Evolutionary conservation across 169 alveolate species (phyloP).

Genomic region (Cyclospora cayetanensis): DNA sequence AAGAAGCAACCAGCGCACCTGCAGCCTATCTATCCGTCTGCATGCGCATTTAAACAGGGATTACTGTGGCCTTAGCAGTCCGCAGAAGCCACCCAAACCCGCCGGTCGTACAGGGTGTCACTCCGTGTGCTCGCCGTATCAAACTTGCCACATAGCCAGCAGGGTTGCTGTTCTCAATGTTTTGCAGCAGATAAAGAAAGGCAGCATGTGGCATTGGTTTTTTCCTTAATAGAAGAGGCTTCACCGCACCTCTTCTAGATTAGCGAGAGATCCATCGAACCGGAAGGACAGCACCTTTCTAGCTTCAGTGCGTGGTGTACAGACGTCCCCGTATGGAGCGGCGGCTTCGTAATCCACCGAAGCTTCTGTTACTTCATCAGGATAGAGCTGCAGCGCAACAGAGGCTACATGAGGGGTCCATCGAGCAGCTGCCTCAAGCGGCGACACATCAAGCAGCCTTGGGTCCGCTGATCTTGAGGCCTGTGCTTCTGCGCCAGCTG

Average conservation of each 20-base stretch:
- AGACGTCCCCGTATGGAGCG: not conserved
- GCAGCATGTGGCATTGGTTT: not conserved
- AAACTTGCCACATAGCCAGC: too few relatives aligned
- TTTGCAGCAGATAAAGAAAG: not conserved
- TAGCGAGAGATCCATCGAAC: not conserved
- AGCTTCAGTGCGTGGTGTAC: not conserved
- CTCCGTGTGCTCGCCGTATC: too few relatives aligned
- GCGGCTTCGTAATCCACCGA: not conserved
- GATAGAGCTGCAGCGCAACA: conserved; percentile 6
- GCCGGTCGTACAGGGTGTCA: too few relatives aligned
- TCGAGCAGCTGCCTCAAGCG: not conserved
- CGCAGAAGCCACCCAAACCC: too few relatives aligned
- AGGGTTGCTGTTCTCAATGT: not conserved
- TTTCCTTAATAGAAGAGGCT: not conserved
- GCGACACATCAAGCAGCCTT: not conserved
- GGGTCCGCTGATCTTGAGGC: not conserved
- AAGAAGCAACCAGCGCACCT: not conserved
- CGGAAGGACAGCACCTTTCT: not conserved
- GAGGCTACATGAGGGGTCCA: not conserved
- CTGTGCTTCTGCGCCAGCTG: too few relatives aligned
- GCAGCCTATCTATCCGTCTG: not conserved
- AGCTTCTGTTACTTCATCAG: not conserved
- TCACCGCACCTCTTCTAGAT: not conserved
- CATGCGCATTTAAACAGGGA: not conserved
- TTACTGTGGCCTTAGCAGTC: too few relatives aligned